A percentile compares a stretch with the other conserved stretches of the same genome.
These are phyloP conservation scores for Aspergillus alliaceus DNA, from an alignment of 2,329 filamentous ascomycete species.

Conservation along the genomic window DNA sequence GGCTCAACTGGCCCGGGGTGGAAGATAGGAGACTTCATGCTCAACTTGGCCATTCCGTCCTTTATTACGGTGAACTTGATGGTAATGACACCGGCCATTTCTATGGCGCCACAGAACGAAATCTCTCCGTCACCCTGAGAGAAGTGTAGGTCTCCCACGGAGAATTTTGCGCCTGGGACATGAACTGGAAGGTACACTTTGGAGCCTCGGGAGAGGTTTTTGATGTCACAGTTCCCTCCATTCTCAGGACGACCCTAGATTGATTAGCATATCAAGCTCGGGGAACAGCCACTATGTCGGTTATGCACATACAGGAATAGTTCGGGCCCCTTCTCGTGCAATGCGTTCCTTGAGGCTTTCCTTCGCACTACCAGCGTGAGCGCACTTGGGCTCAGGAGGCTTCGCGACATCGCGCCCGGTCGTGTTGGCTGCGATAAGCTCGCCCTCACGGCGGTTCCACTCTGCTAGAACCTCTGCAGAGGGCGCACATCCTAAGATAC, in stretches of 20 bases:
- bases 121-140: constrained; percentile 89
- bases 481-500: constrained; percentile 86
- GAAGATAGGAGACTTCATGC: constrained; percentile 81
- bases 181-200: constrained; percentile 89
- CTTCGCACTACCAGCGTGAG: constrained; percentile 68
- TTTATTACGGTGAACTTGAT: constrained; percentile 89
- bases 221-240: constrained; percentile 90
- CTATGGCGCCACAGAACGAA: constrained; percentile 84
- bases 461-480: constrained; percentile 72
- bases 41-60: constrained; percentile 70
- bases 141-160: constrained; percentile 85
- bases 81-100: constrained; percentile 90
- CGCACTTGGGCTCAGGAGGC: constrained; percentile 70
- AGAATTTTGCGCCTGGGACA: constrained; percentile 83
- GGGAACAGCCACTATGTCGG: not conserved
- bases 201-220: constrained; percentile 75
- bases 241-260: constrained; percentile 70
- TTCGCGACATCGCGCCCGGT: constrained; percentile 72
- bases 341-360: constrained; percentile 64
- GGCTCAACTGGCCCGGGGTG: constrained; percentile 84
- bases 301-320: constrained; percentile 61
- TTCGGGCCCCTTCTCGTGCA: constrained; percentile 75
- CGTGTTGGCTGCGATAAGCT: constrained; percentile 69
- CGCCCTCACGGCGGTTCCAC: constrained; percentile 82
- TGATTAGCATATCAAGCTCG: not conserved